Evolutionary conservation across 164 flowering plant genomes (phyloP), one percentile per base, ranked within the genome.

Genomic region (Annona squamosa): DNA sequence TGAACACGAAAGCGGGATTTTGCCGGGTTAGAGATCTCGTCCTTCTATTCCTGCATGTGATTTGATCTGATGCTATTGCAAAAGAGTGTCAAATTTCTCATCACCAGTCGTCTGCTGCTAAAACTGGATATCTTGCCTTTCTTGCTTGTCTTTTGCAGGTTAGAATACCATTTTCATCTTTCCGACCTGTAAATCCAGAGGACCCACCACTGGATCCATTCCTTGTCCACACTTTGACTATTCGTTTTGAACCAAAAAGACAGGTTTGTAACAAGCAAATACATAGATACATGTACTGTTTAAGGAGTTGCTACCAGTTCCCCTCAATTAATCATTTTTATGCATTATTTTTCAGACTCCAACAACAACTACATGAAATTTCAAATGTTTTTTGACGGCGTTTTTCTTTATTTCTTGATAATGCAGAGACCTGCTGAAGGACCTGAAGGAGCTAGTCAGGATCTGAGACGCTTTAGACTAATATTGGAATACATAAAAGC

Each of bases 161-260:
- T 44, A 87, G 97, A 80, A 85, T 94, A 72, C 96, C 97, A 63
- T 94, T 94, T 85, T 87, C 97, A 59, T 80, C 92, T 57, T 94
- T 94, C 79, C 90, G 97, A 41, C 89, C 99, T 0, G 97, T 91
- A 77, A 94, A 88, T 10, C 94, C 97, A 46, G 97, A 88, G 75
- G 98, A 95, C 85, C 99, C 99, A 47, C 97, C 97, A 56, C 66
- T 95, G 48, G 99, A 95, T 73, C 99, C 97, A 45, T 95, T 95
- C 77, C 96, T 95, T 78, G 94, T 91, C 64, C 99, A 93, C 77
- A 95, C 98, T 65, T 79, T 95, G 74, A 93, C 99, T 1, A 84
- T 93, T 78, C 94, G 98, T 45, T 95, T 95, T 85, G 99, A 95
- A 81, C 99, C 99, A 65, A 89, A 92, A 82, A 85, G 91, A 83